Evolutionary conservation across 805 yeast genomes (phyloP), one percentile per base, ranked within the genome.

Genomic region (Metahyphopichia silvanorum): DNA sequence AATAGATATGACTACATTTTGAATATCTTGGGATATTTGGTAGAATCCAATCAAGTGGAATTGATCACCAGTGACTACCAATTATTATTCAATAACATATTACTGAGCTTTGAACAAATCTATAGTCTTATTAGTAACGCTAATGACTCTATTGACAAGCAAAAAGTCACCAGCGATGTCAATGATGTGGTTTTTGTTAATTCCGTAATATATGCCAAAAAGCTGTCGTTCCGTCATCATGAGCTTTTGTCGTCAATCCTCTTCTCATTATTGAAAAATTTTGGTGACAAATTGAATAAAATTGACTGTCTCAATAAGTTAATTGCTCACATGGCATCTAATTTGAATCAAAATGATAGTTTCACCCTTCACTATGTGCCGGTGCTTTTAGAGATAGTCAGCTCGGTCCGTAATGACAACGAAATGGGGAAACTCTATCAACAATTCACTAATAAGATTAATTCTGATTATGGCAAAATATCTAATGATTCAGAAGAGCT

Each of bases 1-100:
- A 61, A 76, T 32, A 72, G 97, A 45, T 71, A 82, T 32, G 82
- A 78, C 46, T 82, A 76, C 41, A 77, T 89, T n/a, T 56, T 91
- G 25, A 86, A 83, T 43, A 78, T 83, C 16, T 66, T 76, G 23
- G 66, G 63, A 13, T 57, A 35, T 38, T 42, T 59, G 26, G 38
- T 57, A 10, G 33, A 57, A 8, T 42, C 48, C 16, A 35, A 44
- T 8, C 47, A 44, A 32, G 30, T 60, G 19, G 38, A 53, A 20
- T 28, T 37, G 43, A 21, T 71, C 27, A 38, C 58, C 5, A 11
- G 30, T n/a, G 34, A 50, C 22, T 42, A 29, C 23, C 26, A 25
- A 32, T 16, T 29, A 16, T 33, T 76, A 4, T 62, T 71, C 11
- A 59, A 62, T 3, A 69, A 60, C 19, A 44, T 82, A 1, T 40